A percentile compares a stretch with the other conserved stretches of the same genome.
Conservation (phyloP, 352 stramenopile genomes). For the Globisporangium paddicum region DNA sequence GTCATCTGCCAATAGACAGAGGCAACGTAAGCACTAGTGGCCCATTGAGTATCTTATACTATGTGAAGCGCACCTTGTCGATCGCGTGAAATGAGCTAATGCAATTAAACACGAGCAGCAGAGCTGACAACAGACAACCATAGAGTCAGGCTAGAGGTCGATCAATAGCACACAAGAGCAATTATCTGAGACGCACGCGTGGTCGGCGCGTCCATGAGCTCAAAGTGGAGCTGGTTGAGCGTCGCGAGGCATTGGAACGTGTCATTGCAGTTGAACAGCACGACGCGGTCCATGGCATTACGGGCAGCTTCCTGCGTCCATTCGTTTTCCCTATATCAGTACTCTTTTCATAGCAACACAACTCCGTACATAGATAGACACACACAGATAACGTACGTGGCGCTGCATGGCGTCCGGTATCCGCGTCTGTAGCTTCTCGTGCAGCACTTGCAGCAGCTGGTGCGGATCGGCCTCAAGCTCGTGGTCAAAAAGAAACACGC, state of each 20-base stretch:
- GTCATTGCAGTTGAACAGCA: constrained; percentile 49
- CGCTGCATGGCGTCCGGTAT: constrained; percentile 10
- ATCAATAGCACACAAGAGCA: too few relatives aligned
- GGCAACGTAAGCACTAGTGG: neutral
- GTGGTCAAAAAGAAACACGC: constrained; percentile 66
- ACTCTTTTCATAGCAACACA: neutral
- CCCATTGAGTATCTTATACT: neutral
- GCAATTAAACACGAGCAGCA: constrained; percentile 57
- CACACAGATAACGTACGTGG: constrained; percentile 3
- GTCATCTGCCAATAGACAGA: constrained; percentile 30
- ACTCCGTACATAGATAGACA: neutral
- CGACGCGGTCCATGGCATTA: constrained; percentile 26
- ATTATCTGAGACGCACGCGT: constrained; percentile 28
- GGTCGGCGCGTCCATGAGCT: constrained; percentile 40
- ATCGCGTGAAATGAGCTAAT: constrained; percentile 62
- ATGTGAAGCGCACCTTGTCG: constrained; percentile 36
- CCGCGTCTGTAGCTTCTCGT: constrained; percentile 5
- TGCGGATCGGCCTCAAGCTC: constrained; percentile 36
- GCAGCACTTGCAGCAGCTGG: constrained; percentile 23
- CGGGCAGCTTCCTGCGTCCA: constrained; percentile 4
- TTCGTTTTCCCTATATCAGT: neutral
- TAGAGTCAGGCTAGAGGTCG: neutral
- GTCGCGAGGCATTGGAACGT: constrained; percentile 74
- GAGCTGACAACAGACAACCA: constrained; percentile 20
- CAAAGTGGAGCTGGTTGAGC: constrained; percentile 66